Base-by-base conservation (phyloP, 495 filamentous ascomycete genomes). In the Parachaetomium inaequale region DNA sequence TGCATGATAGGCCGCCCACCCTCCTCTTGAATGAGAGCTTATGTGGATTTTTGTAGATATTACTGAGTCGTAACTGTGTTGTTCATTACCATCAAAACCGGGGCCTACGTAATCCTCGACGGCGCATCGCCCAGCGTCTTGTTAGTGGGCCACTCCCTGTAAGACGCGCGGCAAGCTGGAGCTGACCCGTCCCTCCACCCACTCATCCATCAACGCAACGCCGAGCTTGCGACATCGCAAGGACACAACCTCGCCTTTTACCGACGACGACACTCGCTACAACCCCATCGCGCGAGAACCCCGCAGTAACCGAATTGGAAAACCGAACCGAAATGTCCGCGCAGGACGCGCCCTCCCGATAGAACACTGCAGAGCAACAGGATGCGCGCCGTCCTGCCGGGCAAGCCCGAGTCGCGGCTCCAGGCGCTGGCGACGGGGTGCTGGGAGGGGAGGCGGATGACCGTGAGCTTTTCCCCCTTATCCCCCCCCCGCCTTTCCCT, bases 351-450 rank as follows among this genome's bases (percentile, higher is more conserved):
- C 47, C 43, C 14, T 36, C 58, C 61, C 73, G 69, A 69, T 81
- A 80, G 51, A 55, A 50, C 42, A 58, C 12, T 11, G 14, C 36
- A 46, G 7, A 46, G n/a, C 32, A 50, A 32, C 43, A 73, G 78
- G 68, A 85, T 85, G 82, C 78, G 87, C 84, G 85, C 86, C 71
- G 84, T 96, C 79, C 86, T 96, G 73, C 93, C 93, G 69, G 93
- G 93, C 74, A 87, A 87, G 83, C 93, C 93, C 74, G 87, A 87
- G 84, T 83, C 91, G 70, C 89, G 86, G 79, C 89, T 93, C 71
- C 91, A 95, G 82, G 91, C 92, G 78, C 81, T 96, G 80, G 88
- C 84, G 69, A 91, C 89, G 49, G 91, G 87, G 72, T 84, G 82
- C 74, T 98, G 93, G 93, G 82, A 90, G 68, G 84, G 83, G 64